Base-by-base conservation (phyloP, 2,329 filamentous ascomycete genomes). In the Cladosporium cucumerinum region DNA sequence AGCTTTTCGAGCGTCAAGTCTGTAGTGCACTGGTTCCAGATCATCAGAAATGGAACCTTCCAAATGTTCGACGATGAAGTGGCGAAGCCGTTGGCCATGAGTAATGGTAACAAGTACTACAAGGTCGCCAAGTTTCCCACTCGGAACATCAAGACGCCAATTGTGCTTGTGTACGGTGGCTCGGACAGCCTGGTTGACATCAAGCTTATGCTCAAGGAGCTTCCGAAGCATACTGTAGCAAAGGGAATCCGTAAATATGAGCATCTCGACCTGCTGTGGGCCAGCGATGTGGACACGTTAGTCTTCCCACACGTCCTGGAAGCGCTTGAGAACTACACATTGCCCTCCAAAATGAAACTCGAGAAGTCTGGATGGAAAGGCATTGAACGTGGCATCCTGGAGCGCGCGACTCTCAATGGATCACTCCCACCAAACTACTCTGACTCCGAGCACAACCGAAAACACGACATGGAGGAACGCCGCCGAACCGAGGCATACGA, bases 1-100 rank as follows among this genome's bases (percentile, higher is more conserved):
- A 97, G 93, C 0, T 98, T 94, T 76, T 97, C 94, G 0, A 96
- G 92, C 76, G 97, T 93, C 65, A 99, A 99, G 79, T 93, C 89
- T 23, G 93, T 99, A 10, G 95, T 99, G 0, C 95, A 99, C 76
- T 99, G 95, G 95, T 99, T 99, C 77, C 95, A 99, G 76, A 97
- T 99, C 75, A 99, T 99, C 72, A 89, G 95, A 69, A 97, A 94
- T 73, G 91, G 92, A 72, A 93, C 88, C 28, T 98, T 99, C 77
- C 95, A 99, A 78, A 97, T 99, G 91, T 98, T 93, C 77, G 95
- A 99, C 75, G 95, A 99, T 75, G 94, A 98, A 72, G 86, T 95
- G 0, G 90, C 93, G 65, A 89, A 89, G 30, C 89, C 89, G 0
- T 82, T 96, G 66, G 87, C 87, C 62, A 81, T 93, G 43, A 86